phyloP scores from a whole-genome alignment of 345 rosid species.

The Eucalyptus pauciflora region DNA sequence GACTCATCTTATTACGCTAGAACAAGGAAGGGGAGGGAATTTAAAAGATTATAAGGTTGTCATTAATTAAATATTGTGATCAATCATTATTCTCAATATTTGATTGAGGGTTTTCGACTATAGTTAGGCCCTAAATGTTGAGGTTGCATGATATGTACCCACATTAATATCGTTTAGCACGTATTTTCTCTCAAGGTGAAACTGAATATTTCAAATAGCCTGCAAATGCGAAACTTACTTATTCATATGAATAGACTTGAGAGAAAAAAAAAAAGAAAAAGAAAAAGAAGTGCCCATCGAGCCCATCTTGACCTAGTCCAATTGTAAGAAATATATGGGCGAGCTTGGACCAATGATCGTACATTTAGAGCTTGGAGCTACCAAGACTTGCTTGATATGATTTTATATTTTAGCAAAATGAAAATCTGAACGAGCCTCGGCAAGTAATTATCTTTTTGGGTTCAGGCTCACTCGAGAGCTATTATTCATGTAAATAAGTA shows the following conservation, averaged over 20 bases:
- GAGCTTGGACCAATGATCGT: background rate
- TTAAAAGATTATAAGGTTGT: no score
- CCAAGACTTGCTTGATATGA: background rate
- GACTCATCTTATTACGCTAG: no score
- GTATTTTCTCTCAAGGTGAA: background rate
- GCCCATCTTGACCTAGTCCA: background rate
- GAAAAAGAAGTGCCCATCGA: no score
- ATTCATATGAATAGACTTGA: background rate
- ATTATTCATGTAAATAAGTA: no score
- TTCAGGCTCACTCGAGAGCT: background rate
- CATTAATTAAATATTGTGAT: no score
- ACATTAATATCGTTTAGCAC: background rate
- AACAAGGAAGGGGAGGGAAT: background rate
- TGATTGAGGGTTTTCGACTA: no score
- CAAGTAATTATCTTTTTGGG: background rate
- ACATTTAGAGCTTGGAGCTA: background rate
- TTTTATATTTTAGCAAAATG: background rate
- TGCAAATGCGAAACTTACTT: background rate
- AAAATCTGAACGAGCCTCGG: no score
- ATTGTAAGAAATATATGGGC: no score
- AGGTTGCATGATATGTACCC: no score
- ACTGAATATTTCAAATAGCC: rapidly evolving
- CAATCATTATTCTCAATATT: no score
- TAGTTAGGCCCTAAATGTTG: no score
- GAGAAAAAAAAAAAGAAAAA: no score